Evolutionary conservation across 2,329 filamentous ascomycete species (phyloP).

Genomic region (Davidsoniella neocaledoniae): DNA sequence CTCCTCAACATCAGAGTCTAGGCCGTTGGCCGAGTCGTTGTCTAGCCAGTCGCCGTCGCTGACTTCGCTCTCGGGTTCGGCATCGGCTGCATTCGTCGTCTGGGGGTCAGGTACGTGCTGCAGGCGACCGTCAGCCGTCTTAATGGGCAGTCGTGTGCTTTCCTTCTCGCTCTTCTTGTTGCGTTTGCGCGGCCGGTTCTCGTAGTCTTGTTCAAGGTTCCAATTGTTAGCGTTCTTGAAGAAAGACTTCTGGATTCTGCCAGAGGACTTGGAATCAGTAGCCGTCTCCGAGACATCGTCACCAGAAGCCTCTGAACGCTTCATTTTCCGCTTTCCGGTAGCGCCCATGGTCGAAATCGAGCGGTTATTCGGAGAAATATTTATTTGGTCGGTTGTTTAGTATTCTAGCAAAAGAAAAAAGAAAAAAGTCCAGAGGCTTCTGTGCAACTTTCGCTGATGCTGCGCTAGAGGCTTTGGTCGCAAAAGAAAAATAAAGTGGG

Average conservation of each 20-base stretch:
- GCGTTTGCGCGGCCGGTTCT: slow-evolving; percentile 57
- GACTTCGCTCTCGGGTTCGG: slow-evolving; percentile 32
- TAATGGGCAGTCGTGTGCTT: slow-evolving; percentile 65
- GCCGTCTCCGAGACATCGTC: not conserved
- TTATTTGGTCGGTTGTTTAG: not conserved
- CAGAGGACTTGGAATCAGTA: slow-evolving; percentile 15
- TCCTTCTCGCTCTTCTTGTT: slow-evolving; percentile 56
- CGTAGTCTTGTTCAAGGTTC: slow-evolving; percentile 87
- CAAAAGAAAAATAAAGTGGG: slow-evolving; percentile 12
- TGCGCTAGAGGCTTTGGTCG: not conserved
- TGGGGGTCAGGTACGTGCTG: slow-evolving; percentile 42
- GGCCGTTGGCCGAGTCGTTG: slow-evolving; percentile 32
- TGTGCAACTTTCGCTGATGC: not conserved
- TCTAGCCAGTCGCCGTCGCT: slow-evolving; percentile 44
- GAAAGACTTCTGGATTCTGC: slow-evolving; percentile 43
- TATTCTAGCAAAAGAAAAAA: not conserved
- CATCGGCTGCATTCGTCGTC: slow-evolving; percentile 40
- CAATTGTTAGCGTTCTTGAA: slow-evolving; percentile 63
- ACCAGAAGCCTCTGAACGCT: slow-evolving; percentile 4
- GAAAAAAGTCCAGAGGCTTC: not conserved
- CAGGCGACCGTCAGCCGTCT: slow-evolving; percentile 60
- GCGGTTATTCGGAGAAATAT: not conserved
- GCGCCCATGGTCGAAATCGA: slow-evolving; percentile 2
- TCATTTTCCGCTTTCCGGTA: slow-evolving; percentile 8
- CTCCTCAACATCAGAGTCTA: slow-evolving; percentile 34